These are phyloP conservation scores for Schizonepeta tenuifolia DNA, from an alignment of 257 asterid genomes.

Conservation along the genomic window DNA sequence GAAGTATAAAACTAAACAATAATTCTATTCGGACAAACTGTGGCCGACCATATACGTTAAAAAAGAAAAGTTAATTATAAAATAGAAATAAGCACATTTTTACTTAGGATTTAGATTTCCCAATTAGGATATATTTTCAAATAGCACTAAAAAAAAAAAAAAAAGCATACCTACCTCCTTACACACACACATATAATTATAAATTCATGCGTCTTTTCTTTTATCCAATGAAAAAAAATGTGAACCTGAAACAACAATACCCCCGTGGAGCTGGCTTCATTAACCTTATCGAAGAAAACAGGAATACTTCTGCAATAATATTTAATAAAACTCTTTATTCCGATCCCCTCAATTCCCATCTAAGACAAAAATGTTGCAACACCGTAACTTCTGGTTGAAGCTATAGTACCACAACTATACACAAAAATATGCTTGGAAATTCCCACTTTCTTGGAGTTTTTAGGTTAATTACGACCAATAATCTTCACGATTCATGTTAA, in stretches of 20 bases:
- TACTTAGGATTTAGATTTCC: no score
- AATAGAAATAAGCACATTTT: no score
- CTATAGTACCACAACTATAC: constrained; percentile 25
- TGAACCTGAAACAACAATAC: constrained; percentile 32
- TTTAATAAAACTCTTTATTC: constrained; percentile 1
- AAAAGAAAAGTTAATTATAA: no score
- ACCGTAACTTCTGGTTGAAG: constrained; percentile 39
- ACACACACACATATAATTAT: no score
- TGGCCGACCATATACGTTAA: no score
- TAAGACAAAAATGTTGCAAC: constrained; percentile 27
- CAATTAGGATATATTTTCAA: no score
- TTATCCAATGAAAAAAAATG: constrained; percentile 1
- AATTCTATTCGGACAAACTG: no score
- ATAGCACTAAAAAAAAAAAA: no score
- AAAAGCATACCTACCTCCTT: no score
- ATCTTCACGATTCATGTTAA: not conserved
- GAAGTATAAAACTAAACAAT: no score
- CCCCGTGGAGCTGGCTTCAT: constrained; percentile 34
- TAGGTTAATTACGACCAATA: constrained; percentile 20
- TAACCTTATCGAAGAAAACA: constrained; percentile 36
- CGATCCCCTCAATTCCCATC: not conserved
- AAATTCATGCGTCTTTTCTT: not conserved
- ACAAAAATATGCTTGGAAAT: constrained; percentile 32
- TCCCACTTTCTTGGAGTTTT: constrained; percentile 48
- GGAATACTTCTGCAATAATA: constrained; percentile 18